Base-by-base conservation (phyloP, 140 eudicot species). In the Flaveria floridana region DNA sequence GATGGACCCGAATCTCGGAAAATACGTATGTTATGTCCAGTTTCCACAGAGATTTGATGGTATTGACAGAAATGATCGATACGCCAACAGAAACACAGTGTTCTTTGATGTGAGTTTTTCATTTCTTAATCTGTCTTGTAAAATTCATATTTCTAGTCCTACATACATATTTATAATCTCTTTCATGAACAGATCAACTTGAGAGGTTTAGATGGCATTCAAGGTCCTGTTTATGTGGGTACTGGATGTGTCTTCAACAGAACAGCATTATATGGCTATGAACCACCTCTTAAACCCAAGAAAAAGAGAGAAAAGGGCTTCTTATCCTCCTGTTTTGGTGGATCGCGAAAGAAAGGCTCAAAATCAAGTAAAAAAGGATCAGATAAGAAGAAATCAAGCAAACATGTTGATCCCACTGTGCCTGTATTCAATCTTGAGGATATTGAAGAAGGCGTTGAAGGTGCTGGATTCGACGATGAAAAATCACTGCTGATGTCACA, bases 21-120 rank as follows among this genome's bases (percentile, higher is more conserved):
- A 94, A 84, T 94, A 94, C 74, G 99, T 94, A 15, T 94, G 99
- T 76, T 94, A 95, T 82, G 99, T 95, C 37, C 99, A 95, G 74
- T 95, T 95, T 77, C 99, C 99, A n/a, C 99, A 95, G 79, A 91
- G 99, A 80, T 95, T 95, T 42, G 99, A 95, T 75, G 99, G 99
- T 50, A 95, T 95, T 79, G 99, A 95, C 76, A 91, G 84, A 82
- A 95, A 81, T 57, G 99, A 95, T 89, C 86, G 99, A 84, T 95
- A 94, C 88, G 99, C 99, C 78, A 94, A 94, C 84, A 82, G 99
- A 55, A 94, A 94, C 73, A 94, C 99, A 12, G 99, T 95, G 78
- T 95, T 95, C 87, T 95, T 95, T 78, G 99, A 91, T 84, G 99
- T 95, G 68, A 89, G 99, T 84, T 79, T 51, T 63, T 78, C 70